Evolutionary conservation across 108 stramenopile species (phyloP).

Genomic region (Fragilariopsis cylindrus): DNA sequence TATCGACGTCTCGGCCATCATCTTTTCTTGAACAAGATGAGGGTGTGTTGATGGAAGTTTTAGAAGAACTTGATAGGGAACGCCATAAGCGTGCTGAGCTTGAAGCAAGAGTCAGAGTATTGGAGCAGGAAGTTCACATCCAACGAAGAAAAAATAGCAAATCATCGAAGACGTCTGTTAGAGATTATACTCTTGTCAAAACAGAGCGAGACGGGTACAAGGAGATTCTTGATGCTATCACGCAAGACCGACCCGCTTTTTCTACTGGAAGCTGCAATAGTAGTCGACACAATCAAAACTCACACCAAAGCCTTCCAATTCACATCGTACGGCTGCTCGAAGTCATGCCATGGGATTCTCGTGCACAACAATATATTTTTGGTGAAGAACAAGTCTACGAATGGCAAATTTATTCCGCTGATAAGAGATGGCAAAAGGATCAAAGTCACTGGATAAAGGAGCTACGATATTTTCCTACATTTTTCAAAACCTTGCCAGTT

Average conservation of each 20-base stretch:
- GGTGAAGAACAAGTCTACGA: slow-evolving; percentile 53
- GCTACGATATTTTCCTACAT: slow-evolving; percentile 36
- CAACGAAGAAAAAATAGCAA: slow-evolving; percentile 18
- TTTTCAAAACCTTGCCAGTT: slow-evolving; percentile 48
- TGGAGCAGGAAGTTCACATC: slow-evolving; percentile 33
- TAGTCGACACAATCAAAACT: not conserved
- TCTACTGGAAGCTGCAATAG: not conserved
- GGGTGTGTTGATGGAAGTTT: slow-evolving; percentile 46
- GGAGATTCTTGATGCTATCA: slow-evolving; percentile 54
- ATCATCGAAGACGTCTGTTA: slow-evolving; percentile 8
- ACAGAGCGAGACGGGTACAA: slow-evolving; percentile 46
- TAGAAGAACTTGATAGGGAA: slow-evolving; percentile 62
- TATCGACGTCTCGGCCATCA: not conserved
- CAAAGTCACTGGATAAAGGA: not conserved
- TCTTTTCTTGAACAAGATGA: slow-evolving; percentile 43
- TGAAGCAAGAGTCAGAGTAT: slow-evolving; percentile 39
- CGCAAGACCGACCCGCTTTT: slow-evolving; percentile 45
- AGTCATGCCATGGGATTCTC: slow-evolving; percentile 61
- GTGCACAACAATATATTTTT: slow-evolving; percentile 41
- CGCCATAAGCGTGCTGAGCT: slow-evolving; percentile 56
- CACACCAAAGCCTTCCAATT: slow-evolving; percentile 37
- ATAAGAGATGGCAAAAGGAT: slow-evolving; percentile 42
- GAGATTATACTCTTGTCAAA: slow-evolving; percentile 35
- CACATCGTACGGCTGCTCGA: slow-evolving; percentile 60
- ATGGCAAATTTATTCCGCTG: slow-evolving; percentile 54